Percentiles rank a stretch among this genome's conserved stretches.
phyloP scores from a whole-genome alignment of 2,329 filamentous ascomycete genomes.

The Nothopassalora personata region DNA sequence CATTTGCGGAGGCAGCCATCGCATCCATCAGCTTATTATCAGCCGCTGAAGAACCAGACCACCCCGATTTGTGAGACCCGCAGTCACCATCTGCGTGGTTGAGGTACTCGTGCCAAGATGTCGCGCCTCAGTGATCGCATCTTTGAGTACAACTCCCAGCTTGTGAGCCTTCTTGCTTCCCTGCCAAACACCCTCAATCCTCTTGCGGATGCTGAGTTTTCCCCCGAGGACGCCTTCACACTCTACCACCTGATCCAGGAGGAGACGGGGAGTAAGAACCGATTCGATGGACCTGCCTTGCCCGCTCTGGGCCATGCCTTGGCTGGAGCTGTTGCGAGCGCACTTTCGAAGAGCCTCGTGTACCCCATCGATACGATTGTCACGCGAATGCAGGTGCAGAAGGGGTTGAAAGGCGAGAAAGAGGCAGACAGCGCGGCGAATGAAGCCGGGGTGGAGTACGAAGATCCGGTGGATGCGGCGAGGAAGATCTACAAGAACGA shows the following conservation, averaged over 20 bases:
- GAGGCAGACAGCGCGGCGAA: constrained; percentile 31
- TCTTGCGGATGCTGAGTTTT: constrained; percentile 17
- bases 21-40: background rate
- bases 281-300: constrained; percentile 43
- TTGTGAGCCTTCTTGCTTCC: constrained; percentile 18
- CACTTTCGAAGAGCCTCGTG: constrained; percentile 69
- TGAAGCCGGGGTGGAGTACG: constrained; percentile 49
- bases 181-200: constrained; percentile 10
- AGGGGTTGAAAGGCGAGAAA: constrained; percentile 45
- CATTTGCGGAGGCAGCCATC: background rate
- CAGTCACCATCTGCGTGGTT: background rate
- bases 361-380: constrained; percentile 81
- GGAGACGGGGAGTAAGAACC: constrained; percentile 1
- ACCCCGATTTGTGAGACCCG: background rate
- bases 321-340: constrained; percentile 72
- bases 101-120: constrained; percentile 11
- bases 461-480: constrained; percentile 62
- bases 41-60: background rate
- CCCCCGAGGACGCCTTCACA: constrained; percentile 28
- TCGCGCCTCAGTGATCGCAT: constrained; percentile 15
- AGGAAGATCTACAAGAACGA: constrained; percentile 65
- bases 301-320: constrained; percentile 76
- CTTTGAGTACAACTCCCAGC: constrained; percentile 21
- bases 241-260: constrained; percentile 28
- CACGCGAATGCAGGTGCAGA: constrained; percentile 75